Conservation (phyloP, 345 rosid species). For the Sisymbrium irio region DNA sequence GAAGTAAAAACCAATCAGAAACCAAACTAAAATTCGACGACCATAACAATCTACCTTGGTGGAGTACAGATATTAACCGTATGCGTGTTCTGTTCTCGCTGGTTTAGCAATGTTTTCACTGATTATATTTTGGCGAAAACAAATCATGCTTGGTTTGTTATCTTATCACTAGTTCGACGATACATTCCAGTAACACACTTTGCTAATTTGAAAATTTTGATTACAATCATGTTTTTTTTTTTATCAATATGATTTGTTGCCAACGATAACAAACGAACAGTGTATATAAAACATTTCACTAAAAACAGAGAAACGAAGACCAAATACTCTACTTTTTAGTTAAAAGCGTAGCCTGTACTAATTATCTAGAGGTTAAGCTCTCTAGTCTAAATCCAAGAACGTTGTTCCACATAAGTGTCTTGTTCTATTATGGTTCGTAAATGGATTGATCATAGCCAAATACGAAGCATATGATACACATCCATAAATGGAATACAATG, state of each 20-base stretch:
- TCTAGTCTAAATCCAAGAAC: not conserved
- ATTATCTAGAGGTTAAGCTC: not conserved
- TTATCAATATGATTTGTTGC: not conserved
- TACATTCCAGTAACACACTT: not conserved
- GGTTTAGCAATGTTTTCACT: not conserved
- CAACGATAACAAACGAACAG: not conserved
- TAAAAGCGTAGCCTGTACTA: not conserved
- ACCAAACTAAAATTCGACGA: not conserved
- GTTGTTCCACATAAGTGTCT: not conserved
- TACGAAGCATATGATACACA: not conserved
- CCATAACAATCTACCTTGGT: not conserved
- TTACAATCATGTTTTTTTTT: not conserved
- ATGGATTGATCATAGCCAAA: not conserved
- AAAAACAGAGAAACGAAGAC: not conserved
- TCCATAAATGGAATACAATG: not conserved
- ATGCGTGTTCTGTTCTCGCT: not conserved
- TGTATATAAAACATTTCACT: not conserved
- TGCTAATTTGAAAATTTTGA: not conserved
- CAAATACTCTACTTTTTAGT: not conserved
- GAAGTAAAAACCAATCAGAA: not conserved
- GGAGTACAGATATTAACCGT: not conserved
- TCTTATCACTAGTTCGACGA: not conserved
- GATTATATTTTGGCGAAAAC: not conserved
- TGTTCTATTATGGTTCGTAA: not conserved
- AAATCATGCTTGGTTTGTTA: not conserved